Evolutionary conservation across 2,329 filamentous ascomycete species (phyloP), one percentile per base, ranked within the genome.

Genomic region (Salinomyces thailandicus): DNA sequence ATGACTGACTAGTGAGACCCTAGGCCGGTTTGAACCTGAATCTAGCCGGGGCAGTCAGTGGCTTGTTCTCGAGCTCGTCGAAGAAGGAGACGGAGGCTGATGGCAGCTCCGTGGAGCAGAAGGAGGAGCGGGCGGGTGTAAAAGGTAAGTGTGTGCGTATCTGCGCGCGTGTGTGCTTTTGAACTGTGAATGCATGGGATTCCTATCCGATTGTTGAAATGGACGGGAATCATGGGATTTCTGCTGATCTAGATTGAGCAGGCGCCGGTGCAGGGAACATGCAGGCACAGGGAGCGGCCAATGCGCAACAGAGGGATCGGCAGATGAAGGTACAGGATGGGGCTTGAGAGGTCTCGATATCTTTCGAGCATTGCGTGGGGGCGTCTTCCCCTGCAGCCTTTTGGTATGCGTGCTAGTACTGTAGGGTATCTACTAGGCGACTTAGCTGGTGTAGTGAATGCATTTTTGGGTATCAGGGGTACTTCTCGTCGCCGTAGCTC

Each of bases 11-110:
- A 26, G n/a, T n/a, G 22, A 22, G 19, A n/a, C 14, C 16, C n/a
- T 24, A 60, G 57, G 55, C 54, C 18, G 57, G 57, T n/a, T 41
- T 60, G 16, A 60, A 60, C 32, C 46, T 60, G 13, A 59, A 60
- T 46, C 42, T 60, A 37, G 57, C 59, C 40, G 57, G 52, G 31
- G 57, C 57, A 5, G 27, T 60, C 24, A 43, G 51, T 17, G 57
- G 57, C 24, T 50, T 50, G 12, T 59, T 60, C 43, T 52, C 49
- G 3, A 43, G 52, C 38, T 58, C 56, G 43, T 51, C 48, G 11
- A 52, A 47, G 35, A 57, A 57, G 39, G 45, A 53, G 35, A 50
- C 44, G 13, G 43, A 47, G 14, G 36, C 37, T 15, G 55, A 58
- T 36, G 55, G 53, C 7, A 55, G 50, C 39, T 49, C 48, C 30